Conservation (phyloP, 2,329 filamentous ascomycete genomes). For the Emmonsia crescens region DNA sequence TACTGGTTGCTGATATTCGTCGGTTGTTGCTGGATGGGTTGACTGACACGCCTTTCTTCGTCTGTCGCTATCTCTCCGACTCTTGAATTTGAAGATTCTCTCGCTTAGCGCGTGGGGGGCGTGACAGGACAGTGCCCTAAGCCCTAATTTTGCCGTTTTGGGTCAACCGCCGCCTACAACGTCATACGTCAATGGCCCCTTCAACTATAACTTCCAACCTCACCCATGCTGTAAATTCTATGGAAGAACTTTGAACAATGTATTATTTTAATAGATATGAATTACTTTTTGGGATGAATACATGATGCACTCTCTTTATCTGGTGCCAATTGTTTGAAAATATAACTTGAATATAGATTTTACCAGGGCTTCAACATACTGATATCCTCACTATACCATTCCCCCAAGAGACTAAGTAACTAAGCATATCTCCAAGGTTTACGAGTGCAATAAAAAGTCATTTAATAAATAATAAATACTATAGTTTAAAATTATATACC, state of each 20-base stretch:
- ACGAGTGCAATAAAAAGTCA: background rate
- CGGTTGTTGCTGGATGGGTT: slow-evolving; percentile 30
- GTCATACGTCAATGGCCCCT: too few species aligned
- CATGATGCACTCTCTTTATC: background rate
- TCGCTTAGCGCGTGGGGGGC: slow-evolving; percentile 35
- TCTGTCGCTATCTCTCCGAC: slow-evolving; percentile 20
- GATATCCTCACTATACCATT: too few species aligned
- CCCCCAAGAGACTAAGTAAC: too few species aligned
- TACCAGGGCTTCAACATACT: too few species aligned
- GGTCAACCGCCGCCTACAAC: background rate
- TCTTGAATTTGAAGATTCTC: slow-evolving; percentile 29
- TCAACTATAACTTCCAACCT: too few species aligned
- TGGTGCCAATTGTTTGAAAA: background rate
- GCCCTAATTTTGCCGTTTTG: slow-evolving; percentile 23
- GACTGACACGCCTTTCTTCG: slow-evolving; percentile 10
- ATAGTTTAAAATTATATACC: too few species aligned
- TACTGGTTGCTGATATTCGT: slow-evolving; percentile 39
- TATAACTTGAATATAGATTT: too few species aligned
- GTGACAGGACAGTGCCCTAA: slow-evolving; percentile 25
- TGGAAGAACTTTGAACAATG: too few species aligned
- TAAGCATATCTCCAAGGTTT: too few species aligned
- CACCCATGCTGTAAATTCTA: too few species aligned
- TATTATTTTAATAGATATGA: background rate
- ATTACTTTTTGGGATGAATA: background rate
- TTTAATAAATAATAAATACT: too few species aligned